phyloP scores from a whole-genome alignment of 371 early-diverging fungal species.

The Rhizopus delemar region DNA sequence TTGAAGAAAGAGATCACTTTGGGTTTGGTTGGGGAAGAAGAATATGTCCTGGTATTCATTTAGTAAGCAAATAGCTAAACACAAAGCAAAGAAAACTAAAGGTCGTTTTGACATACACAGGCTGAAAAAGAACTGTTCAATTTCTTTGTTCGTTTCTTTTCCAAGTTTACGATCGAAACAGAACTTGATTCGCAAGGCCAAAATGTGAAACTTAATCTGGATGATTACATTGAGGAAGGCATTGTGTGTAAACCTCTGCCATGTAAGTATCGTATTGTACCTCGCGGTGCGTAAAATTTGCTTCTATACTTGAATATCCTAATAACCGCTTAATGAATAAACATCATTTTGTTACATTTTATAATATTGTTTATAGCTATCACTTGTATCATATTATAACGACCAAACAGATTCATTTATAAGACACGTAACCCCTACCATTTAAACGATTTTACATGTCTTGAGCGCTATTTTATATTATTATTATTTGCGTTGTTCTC shows the following conservation, averaged over 20 bases:
- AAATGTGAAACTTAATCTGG: constrained; percentile 1
- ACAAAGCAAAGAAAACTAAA: not conserved
- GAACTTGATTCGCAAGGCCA: not conserved
- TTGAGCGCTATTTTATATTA: too few species aligned
- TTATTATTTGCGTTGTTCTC: too few species aligned
- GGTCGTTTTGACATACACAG: not conserved
- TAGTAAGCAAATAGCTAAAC: constrained; percentile 5
- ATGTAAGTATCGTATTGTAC: not conserved
- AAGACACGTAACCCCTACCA: too few species aligned
- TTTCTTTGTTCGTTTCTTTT: constrained; percentile 10
- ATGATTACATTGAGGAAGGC: constrained; percentile 4
- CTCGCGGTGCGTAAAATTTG: not conserved
- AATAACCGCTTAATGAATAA: too few species aligned
- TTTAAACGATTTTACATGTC: too few species aligned
- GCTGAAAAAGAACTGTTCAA: constrained; percentile 18
- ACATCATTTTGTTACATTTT: too few species aligned
- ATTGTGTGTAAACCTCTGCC: constrained; percentile 5
- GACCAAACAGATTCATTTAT: too few species aligned
- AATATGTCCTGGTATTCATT: constrained; percentile 14
- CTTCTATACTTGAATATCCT: too few species aligned
- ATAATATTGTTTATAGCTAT: too few species aligned
- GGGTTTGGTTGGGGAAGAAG: constrained; percentile 17
- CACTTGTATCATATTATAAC: too few species aligned
- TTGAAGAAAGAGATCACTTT: constrained; percentile 6
- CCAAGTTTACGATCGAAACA: constrained; percentile 10